phyloP scores from a whole-genome alignment of 2,329 filamentous ascomycete genomes.

The Scedosporium aurantiacum region DNA sequence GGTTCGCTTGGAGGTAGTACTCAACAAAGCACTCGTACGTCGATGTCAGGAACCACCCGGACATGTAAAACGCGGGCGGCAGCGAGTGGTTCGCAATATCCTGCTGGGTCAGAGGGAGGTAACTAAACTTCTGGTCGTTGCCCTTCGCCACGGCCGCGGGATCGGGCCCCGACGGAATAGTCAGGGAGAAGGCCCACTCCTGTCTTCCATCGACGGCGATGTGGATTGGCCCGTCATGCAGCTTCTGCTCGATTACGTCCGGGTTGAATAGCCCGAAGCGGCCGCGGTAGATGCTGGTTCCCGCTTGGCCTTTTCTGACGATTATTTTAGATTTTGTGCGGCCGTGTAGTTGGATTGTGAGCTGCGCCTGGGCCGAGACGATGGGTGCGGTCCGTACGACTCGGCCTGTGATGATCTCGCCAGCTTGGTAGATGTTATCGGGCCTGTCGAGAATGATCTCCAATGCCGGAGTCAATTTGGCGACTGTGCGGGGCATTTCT shows the following conservation, averaged over 20 bases:
- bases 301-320: conserved; percentile 8
- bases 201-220: conserved; percentile 9
- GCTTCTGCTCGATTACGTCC: conserved; percentile 6
- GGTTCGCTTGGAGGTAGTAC: conserved; percentile 21
- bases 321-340: conserved; percentile 17
- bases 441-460: background rate
- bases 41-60: background rate
- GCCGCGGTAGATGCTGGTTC: conserved; percentile 11
- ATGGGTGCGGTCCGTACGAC: conserved; percentile 13
- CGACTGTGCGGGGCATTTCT: background rate
- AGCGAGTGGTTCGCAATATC: conserved; percentile 10
- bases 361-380: conserved; percentile 12
- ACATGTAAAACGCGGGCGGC: conserved; percentile 7
- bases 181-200: conserved; percentile 19
- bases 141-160: background rate
- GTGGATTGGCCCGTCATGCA: conserved; percentile 17
- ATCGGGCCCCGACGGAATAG: conserved; percentile 13
- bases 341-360: conserved; percentile 16
- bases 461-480: background rate
- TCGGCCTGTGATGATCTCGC: conserved; percentile 17
- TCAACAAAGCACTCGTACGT: conserved; percentile 20
- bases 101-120: conserved; percentile 6
- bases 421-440: conserved; percentile 9
- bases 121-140: conserved; percentile 10
- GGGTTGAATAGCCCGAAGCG: conserved; percentile 16